phyloP scores from a whole-genome alignment of 805 yeast genomes.

The Yamadazyma akitaensis region DNA sequence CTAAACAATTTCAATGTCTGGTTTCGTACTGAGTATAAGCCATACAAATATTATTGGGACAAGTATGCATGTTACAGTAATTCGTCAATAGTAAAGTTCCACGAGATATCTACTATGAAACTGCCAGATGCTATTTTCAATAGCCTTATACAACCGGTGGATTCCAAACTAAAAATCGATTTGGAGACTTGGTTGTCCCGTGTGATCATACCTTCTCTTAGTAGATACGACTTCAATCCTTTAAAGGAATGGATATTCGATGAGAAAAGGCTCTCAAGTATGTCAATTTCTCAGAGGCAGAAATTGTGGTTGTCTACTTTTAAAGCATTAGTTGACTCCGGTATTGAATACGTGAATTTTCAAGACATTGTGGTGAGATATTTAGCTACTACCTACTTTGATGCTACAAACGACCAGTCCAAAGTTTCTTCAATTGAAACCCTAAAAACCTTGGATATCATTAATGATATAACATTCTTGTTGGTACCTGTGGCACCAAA shows the following conservation, averaged over 20 bases:
- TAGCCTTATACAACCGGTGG: slow-evolving; percentile 23
- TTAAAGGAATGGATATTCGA: slow-evolving; percentile 25
- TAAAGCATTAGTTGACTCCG: slow-evolving; percentile 12
- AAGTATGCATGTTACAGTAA: slow-evolving; percentile 18
- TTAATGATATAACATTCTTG: slow-evolving; percentile 19
- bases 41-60: slow-evolving; percentile 29
- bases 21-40: slow-evolving; percentile 25
- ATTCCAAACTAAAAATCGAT: slow-evolving; percentile 13
- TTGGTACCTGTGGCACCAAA: slow-evolving; percentile 10
- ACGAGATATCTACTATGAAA: slow-evolving; percentile 14
- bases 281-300: slow-evolving; percentile 14
- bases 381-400: slow-evolving; percentile 23
- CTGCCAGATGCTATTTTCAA: slow-evolving; percentile 19
- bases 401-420: slow-evolving; percentile 12
- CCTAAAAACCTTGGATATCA: slow-evolving; percentile 26
- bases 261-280: neutral
- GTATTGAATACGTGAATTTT: slow-evolving; percentile 10
- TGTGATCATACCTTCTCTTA: slow-evolving; percentile 28
- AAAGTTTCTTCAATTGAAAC: slow-evolving; percentile 24
- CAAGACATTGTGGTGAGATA: slow-evolving; percentile 17
- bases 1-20: slow-evolving; percentile 22
- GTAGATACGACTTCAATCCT: slow-evolving; percentile 21
- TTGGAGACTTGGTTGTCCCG: slow-evolving; percentile 22
- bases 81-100: slow-evolving; percentile 8
- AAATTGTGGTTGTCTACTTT: slow-evolving; percentile 20